Evolutionary conservation across 169 alveolate genomes (phyloP), one percentile per base, ranked within the genome.

Genomic region (Fabrea salina): DNA sequence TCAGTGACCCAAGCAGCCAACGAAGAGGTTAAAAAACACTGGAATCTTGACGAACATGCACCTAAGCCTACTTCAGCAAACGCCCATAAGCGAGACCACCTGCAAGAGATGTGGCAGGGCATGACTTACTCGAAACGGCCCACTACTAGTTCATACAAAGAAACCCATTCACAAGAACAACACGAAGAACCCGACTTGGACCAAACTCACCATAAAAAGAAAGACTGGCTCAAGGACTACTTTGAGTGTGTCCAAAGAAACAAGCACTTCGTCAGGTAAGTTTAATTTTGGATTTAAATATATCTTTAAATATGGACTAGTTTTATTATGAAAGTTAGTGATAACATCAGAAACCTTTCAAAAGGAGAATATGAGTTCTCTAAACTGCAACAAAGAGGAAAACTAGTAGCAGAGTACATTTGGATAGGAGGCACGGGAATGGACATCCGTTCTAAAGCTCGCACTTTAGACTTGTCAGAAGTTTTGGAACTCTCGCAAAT

Each of bases 381-480:
- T 7, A 16, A 67, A 25, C 67, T 13, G 16, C 7, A 16, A 7
- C 7, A 13, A 30, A 67, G 51, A 4, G 80, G 71, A 8, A 50
- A 30, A 2, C 47, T 51, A 1, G 51, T 86, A 22, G 88, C 82
- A 3, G 91, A 86, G 66, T 89, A 89, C 61, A 66, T 89, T 32
- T 89, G 91, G 88, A 85, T 89, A n/a, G 94, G 87, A 58, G 94
- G 94, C 51, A 82, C 87, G 13, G 91, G 86, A 22, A 41, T 81
- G 30, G 74, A 74, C 11, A 58, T 85, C 11, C 49, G 94, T 57
- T 85, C 92, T 5, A 89, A 89, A 71, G 35, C 86, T n/a, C 70
- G 84, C 44, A 84, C 85, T n/a, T 56, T 72, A 13, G 66, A 56
- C 22, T 51, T 47, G 22, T n/a, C 58, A 5, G 47, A 77, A 40